Base-by-base conservation (phyloP, 176 grass and related monocot species). In the Bonia amplexicaulis region DNA sequence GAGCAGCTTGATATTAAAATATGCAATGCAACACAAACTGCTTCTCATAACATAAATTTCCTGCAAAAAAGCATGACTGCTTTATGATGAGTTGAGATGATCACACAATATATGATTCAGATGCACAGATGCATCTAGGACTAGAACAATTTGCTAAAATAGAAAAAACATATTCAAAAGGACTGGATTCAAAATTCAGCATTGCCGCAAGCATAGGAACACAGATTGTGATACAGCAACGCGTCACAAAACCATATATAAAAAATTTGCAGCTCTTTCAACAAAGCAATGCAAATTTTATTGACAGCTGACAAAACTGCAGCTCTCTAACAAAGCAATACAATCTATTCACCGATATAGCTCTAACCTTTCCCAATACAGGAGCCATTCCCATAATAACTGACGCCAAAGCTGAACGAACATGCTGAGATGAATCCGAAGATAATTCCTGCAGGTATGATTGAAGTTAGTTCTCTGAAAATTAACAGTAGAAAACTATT, bases 361-460 rank as follows among this genome's bases (percentile, higher is more conserved):
- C 23, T 51, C 61, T 71, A 74, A 95, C 93, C 93, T 95, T 95
- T 65, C 90, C 90, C 42, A 95, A 64, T 63, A 92, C 80, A 77
- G 93, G 90, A 67, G 93, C 93, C 93, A 95, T 92, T 52, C 93
- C 93, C 90, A 95, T 95, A 48, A 95, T 95, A 52, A 95, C 93
- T 31, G 93, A 95, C 79, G 93, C 93, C 76, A 95, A 84, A 60
- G 90, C 90, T 87, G 93, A 92, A 73, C 90, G 93, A 80, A 95
- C 93, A 79, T 95, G 93, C 77, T 95, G 93, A 20, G 93, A 95
- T 52, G 93, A 95, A 91, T 95, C 93, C 23, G 88, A 85, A 16
- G 93, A 95, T 12, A 95, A 81, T 41, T 95, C 93, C 93, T 95
- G 53, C 9, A 60, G 64, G 23, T 81, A 12, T 26, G 70, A 73